Base-by-base conservation (phyloP, 2,329 filamentous ascomycete genomes). In the Pseudogymnoascus sp. region DNA sequence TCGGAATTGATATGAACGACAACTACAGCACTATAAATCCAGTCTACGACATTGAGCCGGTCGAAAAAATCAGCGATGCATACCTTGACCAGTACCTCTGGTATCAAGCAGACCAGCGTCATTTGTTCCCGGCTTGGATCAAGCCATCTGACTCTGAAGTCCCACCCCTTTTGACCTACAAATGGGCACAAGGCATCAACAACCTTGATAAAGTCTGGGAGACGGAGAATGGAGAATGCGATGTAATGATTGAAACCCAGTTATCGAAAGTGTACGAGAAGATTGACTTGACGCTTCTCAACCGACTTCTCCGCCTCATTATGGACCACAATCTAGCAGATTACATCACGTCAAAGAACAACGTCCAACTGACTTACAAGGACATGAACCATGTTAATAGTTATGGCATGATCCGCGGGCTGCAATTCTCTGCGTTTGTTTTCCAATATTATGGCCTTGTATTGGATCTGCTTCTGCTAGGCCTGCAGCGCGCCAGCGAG, bases 301-400 rank as follows among this genome's bases (percentile, higher is more conserved):
- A 99, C 78, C 90, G 93, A 64, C 82, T 99, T 33, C 82, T 99
- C 60, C 86, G 95, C 59, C 78, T 99, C 68, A 97, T 99, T 75
- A 99, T 99, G 96, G 96, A 99, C 71, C 95, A 99, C 82, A 99
- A 99, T 75, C 78, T 99, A 78, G 95, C 95, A 4, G 96, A 99
- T 76, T 99, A 99, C 78, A 99, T 99, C 73, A 97, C 93, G 1
- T 92, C 93, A 38, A 99, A 99, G 84, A 99, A 99, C 81, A 99
- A 99, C 73, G 95, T 99, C 11, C 93, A 97, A 75, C 84, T 99
- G 67, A 97, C 96, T 67, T 99, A 99, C 82, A 99, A 99, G 80
- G 95, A 99, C 71, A 99, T 99, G 95, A 97, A 97, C 73, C 95
- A 99, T 73, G 95, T 96, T 74, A 99, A 99, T 78, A 96, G 91